Percentiles rank a stretch among this genome's conserved stretches.
phyloP scores from a whole-genome alignment of 139 green algal genomes.

The Trebouxia sp. region DNA sequence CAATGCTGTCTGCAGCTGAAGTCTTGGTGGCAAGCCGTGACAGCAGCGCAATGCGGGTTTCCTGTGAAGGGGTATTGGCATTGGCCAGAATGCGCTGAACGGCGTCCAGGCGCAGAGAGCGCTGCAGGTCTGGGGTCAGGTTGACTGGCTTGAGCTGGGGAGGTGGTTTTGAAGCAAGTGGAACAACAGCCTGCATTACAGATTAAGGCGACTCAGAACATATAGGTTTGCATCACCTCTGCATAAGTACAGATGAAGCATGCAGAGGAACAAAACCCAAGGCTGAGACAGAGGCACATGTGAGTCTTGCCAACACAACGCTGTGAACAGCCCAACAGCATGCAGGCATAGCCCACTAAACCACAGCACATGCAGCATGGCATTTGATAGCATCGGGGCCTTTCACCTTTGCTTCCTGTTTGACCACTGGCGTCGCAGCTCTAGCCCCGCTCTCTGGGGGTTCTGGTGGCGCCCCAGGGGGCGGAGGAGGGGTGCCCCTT shows the following conservation, averaged over 20 bases:
- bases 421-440: background rate
- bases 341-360: no score
- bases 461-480: background rate
- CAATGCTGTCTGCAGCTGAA: conserved; percentile 27
- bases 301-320: background rate
- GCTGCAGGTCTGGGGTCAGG: conserved; percentile 35
- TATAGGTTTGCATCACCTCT: no score
- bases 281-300: background rate
- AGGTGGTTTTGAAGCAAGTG: background rate
- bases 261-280: background rate
- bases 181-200: background rate
- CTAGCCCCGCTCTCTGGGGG: no score
- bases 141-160: conserved; percentile 31
- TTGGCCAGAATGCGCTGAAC: conserved; percentile 56
- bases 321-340: background rate
- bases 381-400: no score
- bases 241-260: no score
- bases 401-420: background rate
- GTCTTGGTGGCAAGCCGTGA: conserved; percentile 33
- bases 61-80: conserved; percentile 34
- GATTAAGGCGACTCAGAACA: no score
- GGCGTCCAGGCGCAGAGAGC: conserved; percentile 46
- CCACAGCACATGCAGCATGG: no score
- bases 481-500: no score
- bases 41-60: conserved; percentile 44